These are phyloP conservation scores for Staphylotrichum longicolle DNA, from an alignment of 495 filamentous ascomycete genomes.

Conservation along the genomic window DNA sequence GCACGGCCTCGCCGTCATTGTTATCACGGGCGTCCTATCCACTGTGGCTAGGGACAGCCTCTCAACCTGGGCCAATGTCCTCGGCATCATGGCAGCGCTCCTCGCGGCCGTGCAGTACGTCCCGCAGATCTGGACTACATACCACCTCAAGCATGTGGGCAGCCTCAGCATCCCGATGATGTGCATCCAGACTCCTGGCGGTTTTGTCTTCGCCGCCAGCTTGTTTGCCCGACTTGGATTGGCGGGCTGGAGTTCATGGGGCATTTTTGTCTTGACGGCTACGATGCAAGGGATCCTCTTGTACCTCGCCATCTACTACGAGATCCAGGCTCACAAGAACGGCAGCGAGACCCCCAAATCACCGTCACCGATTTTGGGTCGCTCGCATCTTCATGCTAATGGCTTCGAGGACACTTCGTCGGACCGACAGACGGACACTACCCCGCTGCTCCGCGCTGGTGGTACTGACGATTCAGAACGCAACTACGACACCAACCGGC, in stretches of 20 bases:
- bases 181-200: constrained; percentile 94
- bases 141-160: constrained; percentile 74
- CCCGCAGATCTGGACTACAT: constrained; percentile 91
- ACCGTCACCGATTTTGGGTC: constrained; percentile 15
- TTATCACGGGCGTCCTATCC: constrained; percentile 62
- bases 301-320: constrained; percentile 75
- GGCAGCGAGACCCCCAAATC: constrained; percentile 13
- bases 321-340: constrained; percentile 39
- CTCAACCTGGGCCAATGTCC: constrained; percentile 73
- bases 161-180: constrained; percentile 97
- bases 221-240: constrained; percentile 74
- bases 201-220: constrained; percentile 83
- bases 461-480: constrained; percentile 35
- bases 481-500: constrained; percentile 32
- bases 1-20: constrained; percentile 65
- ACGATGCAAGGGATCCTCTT: constrained; percentile 81
- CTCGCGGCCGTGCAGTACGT: constrained; percentile 88
- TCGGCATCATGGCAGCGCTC: constrained; percentile 73
- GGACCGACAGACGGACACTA: constrained; percentile 42
- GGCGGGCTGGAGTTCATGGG: constrained; percentile 94
- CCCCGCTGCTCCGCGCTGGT: constrained; percentile 42
- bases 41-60: constrained; percentile 57
- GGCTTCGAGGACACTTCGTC: constrained; percentile 30
- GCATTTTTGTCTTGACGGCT: constrained; percentile 81
- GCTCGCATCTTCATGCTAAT: constrained; percentile 31